A percentile compares a stretch with the other conserved stretches of the same genome.
phyloP scores from a whole-genome alignment of 1,284 basidiomycete species.

The Testicularia cyperi region DNA sequence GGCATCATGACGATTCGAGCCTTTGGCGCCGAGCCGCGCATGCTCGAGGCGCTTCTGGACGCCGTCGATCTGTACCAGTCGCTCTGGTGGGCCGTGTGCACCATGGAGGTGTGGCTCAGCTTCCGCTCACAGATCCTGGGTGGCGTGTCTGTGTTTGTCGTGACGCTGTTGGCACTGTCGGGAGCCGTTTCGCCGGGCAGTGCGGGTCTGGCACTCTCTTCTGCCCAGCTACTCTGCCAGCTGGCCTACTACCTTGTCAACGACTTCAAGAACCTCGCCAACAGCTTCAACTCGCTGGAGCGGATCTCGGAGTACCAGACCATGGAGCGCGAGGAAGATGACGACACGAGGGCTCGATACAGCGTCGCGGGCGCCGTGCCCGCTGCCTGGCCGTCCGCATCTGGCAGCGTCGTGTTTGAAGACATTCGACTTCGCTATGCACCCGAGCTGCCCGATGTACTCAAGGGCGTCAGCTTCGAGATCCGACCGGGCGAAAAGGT shows the following conservation, averaged over 20 bases:
- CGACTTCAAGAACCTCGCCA: conserved; percentile 44
- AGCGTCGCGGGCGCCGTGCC: conserved; percentile 25
- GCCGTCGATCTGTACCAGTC: conserved; percentile 36
- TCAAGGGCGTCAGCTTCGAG: conserved; percentile 75
- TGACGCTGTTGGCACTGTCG: conserved; percentile 70
- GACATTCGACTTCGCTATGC: conserved; percentile 79
- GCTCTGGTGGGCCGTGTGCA: conserved; percentile 55
- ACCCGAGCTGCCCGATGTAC: conserved; percentile 77
- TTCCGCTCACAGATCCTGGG: conserved; percentile 47
- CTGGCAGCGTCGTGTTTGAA: conserved; percentile 67
- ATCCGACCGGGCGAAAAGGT: conserved; percentile 72
- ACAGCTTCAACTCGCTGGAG: conserved; percentile 73
- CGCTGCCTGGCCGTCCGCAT: conserved; percentile 63
- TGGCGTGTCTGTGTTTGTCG: conserved; percentile 42
- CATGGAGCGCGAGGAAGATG: conserved; percentile 75
- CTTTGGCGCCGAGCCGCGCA: conserved; percentile 43
- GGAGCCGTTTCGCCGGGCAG: conserved; percentile 72
- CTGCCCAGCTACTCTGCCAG: conserved; percentile 50
- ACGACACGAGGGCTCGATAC: conserved; percentile 6
- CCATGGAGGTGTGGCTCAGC: conserved; percentile 53
- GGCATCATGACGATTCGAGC: conserved; percentile 57
- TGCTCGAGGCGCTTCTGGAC: conserved; percentile 42
- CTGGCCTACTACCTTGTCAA: conserved; percentile 40
- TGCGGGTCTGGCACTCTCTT: conserved; percentile 81
- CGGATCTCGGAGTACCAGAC: conserved; percentile 84